These are phyloP conservation scores for Hibiscus syriacus DNA, from an alignment of 345 rosid species.

Conservation along the genomic window DNA sequence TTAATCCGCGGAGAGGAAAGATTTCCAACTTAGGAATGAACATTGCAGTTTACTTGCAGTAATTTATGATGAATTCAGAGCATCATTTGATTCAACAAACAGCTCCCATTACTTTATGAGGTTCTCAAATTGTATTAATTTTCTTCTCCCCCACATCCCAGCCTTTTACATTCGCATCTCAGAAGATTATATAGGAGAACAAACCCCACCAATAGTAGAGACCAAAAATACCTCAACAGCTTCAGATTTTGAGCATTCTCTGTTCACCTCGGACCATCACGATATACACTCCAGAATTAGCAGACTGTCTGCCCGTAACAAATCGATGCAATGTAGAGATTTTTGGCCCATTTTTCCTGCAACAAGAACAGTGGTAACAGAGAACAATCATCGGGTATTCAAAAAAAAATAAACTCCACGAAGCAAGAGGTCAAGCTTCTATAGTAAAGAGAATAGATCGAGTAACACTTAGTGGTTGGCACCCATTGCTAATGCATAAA, in stretches of 20 bases:
- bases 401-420: background rate
- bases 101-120: slow-evolving; percentile 18
- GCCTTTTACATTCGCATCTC: slow-evolving; percentile 19
- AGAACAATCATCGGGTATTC: background rate
- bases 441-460: too few species aligned
- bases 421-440: background rate
- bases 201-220: too few species aligned
- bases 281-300: too few species aligned
- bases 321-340: too few species aligned
- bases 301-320: too few species aligned
- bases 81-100: slow-evolving; percentile 5
- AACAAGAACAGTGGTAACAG: background rate
- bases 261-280: too few species aligned
- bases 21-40: too few species aligned
- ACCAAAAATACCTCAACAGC: too few species aligned
- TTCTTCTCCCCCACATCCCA: background rate
- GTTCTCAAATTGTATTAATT: slow-evolving; percentile 10
- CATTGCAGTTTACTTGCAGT: slow-evolving; percentile 10
- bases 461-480: background rate
- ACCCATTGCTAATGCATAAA: background rate
- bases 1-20: too few species aligned
- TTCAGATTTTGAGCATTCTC: too few species aligned
- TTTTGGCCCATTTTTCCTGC: slow-evolving; percentile 70
- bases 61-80: slow-evolving; percentile 17
- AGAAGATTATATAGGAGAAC: too few species aligned